These are phyloP conservation scores for Fonsecaea pedrosoi DNA, from an alignment of 2,329 filamentous ascomycete species.

Conservation along the genomic window DNA sequence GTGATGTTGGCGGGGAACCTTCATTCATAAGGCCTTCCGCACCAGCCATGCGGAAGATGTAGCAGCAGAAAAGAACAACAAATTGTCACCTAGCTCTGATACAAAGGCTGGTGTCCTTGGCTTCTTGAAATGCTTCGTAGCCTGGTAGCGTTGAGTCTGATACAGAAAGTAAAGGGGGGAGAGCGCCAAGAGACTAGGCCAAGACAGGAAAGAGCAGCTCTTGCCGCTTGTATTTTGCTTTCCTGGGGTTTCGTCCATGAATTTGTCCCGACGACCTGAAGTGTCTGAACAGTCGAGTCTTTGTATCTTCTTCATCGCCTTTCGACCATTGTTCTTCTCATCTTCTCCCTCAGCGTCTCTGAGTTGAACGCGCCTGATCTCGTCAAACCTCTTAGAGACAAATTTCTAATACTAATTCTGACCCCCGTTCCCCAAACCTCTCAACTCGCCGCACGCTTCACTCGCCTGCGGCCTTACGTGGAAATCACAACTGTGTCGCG, in stretches of 20 bases:
- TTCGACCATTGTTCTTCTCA: slow-evolving; percentile 15
- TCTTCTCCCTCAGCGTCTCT: not conserved
- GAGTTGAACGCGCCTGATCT: not conserved
- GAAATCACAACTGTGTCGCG: slow-evolving; percentile 15
- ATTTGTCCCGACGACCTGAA: slow-evolving; percentile 18
- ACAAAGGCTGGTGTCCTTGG: not conserved
- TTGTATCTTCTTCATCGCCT: slow-evolving; percentile 10
- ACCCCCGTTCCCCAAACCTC: not conserved
- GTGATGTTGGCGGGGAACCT: slow-evolving; percentile 8
- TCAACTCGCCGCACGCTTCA: slow-evolving; percentile 22
- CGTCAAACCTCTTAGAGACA: not conserved
- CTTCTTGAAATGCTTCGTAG: not conserved
- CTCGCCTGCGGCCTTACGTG: slow-evolving; percentile 22
- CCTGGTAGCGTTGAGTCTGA: not conserved
- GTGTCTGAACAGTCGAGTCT: slow-evolving; percentile 12
- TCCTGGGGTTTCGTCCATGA: slow-evolving; percentile 22
- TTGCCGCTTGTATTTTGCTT: slow-evolving; percentile 17
- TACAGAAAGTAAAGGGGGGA: slow-evolving; percentile 8
- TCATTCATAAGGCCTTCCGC: slow-evolving; percentile 3
- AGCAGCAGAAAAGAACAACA: slow-evolving; percentile 14
- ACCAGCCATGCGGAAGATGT: not conserved
- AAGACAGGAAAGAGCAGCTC: slow-evolving; percentile 13
- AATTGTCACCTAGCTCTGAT: slow-evolving; percentile 6
- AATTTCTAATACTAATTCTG: slow-evolving; percentile 26
- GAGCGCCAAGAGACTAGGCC: slow-evolving; percentile 18